Percentiles rank a stretch among this genome's conserved stretches.
These are phyloP conservation scores for Tothia fuscella DNA, from an alignment of 2,329 filamentous ascomycete genomes.

Conservation along the genomic window DNA sequence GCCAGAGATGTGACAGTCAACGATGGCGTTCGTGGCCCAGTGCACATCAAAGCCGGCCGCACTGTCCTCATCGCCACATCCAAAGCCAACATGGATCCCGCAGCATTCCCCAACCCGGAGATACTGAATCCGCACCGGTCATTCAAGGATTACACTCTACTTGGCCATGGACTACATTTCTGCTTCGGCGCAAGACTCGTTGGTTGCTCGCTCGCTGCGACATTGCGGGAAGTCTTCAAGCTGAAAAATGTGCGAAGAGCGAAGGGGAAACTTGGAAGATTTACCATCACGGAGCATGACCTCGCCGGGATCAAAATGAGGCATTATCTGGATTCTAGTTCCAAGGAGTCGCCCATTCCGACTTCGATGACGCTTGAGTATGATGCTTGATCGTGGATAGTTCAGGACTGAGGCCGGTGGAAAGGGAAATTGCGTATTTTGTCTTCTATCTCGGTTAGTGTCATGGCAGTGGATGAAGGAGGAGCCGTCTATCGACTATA, in stretches of 20 bases:
- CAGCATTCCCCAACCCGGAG: constrained; percentile 30
- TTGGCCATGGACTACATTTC: constrained; percentile 30
- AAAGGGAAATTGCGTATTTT: no score
- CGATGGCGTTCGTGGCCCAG: constrained; percentile 36
- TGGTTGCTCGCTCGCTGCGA: constrained; percentile 28
- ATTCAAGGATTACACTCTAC: constrained; percentile 26
- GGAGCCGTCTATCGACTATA: no score
- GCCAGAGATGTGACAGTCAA: constrained; percentile 33
- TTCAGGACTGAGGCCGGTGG: no score
- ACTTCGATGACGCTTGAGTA: constrained; percentile 32
- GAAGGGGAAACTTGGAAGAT: constrained; percentile 26
- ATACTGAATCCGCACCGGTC: constrained; percentile 32
- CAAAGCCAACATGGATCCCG: constrained; percentile 29
- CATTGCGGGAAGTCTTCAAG: constrained; percentile 33
- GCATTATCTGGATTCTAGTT: constrained; percentile 36
- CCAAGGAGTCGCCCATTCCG: constrained; percentile 35
- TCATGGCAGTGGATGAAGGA: no score
- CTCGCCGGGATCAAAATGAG: constrained; percentile 37
- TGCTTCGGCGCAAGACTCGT: constrained; percentile 31
- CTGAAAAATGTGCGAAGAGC: constrained; percentile 32
- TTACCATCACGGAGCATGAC: constrained; percentile 32
- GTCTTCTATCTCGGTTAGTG: no score
- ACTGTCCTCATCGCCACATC: constrained; percentile 34
- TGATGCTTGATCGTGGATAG: no score
- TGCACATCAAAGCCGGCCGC: constrained; percentile 33